Evolutionary conservation across 768 basidiomycete species (phyloP).

Genomic region (Suillus weaverae): DNA sequence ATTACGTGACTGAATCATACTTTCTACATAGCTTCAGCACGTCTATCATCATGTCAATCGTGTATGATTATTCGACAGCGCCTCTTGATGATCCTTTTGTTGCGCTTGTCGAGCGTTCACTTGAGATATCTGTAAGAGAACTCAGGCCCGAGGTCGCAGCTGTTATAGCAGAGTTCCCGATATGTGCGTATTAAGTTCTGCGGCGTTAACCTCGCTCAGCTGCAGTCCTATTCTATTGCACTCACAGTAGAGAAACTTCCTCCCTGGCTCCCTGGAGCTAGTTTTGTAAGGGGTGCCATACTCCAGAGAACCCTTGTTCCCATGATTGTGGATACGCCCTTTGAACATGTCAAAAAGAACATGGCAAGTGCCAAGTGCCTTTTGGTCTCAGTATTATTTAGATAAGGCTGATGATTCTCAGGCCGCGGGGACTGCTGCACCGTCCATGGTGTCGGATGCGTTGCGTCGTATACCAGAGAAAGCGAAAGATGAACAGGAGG

Average conservation of each 20-base stretch:
- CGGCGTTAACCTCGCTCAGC: neutral
- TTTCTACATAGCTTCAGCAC: slow-evolving; percentile 17
- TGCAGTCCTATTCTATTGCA: neutral
- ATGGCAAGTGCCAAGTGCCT: slow-evolving; percentile 19
- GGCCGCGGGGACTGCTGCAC: slow-evolving; percentile 20
- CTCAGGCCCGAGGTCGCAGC: slow-evolving; percentile 20
- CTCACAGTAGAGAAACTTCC: slow-evolving; percentile 20
- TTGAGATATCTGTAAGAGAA: slow-evolving; percentile 11
- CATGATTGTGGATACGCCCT: slow-evolving; percentile 21
- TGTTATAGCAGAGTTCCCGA: slow-evolving; percentile 16
- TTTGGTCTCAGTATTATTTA: neutral
- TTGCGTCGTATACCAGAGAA: slow-evolving; percentile 15
- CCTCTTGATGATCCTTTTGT: slow-evolving; percentile 23
- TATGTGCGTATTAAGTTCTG: slow-evolving; percentile 16
- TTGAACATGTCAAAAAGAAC: slow-evolving; percentile 22
- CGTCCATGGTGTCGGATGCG: slow-evolving; percentile 27
- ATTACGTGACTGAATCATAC: neutral
- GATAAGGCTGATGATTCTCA: neutral
- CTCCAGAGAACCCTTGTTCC: slow-evolving; percentile 11
- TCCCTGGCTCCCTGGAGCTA: slow-evolving; percentile 25
- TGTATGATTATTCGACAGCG: slow-evolving; percentile 24
- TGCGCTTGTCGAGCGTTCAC: slow-evolving; percentile 15
- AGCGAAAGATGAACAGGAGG: slow-evolving; percentile 11
- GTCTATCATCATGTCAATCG: slow-evolving; percentile 23
- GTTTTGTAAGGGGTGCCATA: slow-evolving; percentile 17